These are phyloP conservation scores for Euphorbia schlechtendalii DNA, from an alignment of 441 rosid genomes.

Conservation along the genomic window DNA sequence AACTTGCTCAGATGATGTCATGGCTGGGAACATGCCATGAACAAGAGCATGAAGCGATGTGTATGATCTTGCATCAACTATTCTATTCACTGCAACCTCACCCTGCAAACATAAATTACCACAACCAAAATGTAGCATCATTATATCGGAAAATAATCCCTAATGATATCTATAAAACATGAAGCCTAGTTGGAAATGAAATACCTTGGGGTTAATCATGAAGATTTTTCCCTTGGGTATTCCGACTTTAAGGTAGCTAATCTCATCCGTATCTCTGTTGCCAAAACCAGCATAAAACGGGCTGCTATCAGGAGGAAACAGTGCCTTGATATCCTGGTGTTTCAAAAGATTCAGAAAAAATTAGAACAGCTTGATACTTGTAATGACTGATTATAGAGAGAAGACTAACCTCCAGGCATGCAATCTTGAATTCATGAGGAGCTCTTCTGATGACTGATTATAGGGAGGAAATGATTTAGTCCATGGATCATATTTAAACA, in stretches of 20 bases:
- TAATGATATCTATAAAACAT: constrained; percentile 8
- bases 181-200: constrained; percentile 7
- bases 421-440: constrained; percentile 98
- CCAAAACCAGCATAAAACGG: constrained; percentile 99
- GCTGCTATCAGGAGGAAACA: constrained; percentile 79
- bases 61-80: constrained; percentile 74
- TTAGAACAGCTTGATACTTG: no score
- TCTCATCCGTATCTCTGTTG: constrained; percentile 94
- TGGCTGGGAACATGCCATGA: constrained; percentile 78
- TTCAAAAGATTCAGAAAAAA: constrained; percentile 3
- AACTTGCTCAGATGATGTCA: constrained; percentile 61
- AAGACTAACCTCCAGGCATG: constrained; percentile 88
- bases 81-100: constrained; percentile 75
- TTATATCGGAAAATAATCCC: background rate
- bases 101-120: constrained; percentile 50
- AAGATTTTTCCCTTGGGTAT: constrained; percentile 92
- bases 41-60: constrained; percentile 76
- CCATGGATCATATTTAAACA: constrained; percentile 7
- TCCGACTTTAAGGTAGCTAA: constrained; percentile 97
- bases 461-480: constrained; percentile 15
- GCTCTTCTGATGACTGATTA: constrained; percentile 56
- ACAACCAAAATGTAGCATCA: constrained; percentile 8
- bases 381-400: no score
- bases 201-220: constrained; percentile 94
- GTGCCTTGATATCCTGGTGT: constrained; percentile 68